Evolutionary conservation across 331 rosid genomes (phyloP).

Genomic region (Ulmus americana): DNA sequence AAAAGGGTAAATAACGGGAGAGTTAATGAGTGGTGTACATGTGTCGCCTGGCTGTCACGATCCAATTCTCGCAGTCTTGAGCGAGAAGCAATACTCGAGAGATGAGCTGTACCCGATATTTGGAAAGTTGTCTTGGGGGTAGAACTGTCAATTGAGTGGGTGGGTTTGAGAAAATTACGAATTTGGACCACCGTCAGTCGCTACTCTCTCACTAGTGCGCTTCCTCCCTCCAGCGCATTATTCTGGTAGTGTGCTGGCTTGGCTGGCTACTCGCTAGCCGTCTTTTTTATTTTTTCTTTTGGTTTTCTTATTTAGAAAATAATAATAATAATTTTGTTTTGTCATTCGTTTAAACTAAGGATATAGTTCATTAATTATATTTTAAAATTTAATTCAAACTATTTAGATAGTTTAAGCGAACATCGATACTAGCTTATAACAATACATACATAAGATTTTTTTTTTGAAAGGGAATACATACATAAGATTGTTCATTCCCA

Average conservation of each 20-base stretch:
- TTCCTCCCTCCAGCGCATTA: constrained; percentile 14
- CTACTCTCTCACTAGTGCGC: not conserved
- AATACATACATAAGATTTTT: too few relatives aligned
- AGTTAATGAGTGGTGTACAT: not conserved
- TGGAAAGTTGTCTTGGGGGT: constrained; percentile 12
- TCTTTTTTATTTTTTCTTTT: not conserved
- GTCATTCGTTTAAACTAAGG: too few relatives aligned
- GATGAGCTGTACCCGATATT: constrained; percentile 53
- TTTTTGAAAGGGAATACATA: too few relatives aligned
- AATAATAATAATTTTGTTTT: too few relatives aligned
- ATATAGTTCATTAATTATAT: too few relatives aligned
- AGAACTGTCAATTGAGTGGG: not conserved
- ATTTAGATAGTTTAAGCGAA: too few relatives aligned
- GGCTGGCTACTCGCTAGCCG: constrained; percentile 25
- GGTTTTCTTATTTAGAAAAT: not conserved
- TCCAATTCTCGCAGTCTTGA: constrained; percentile 21
- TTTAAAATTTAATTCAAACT: too few relatives aligned
- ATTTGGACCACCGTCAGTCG: constrained; percentile 32
- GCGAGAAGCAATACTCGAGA: constrained; percentile 37
- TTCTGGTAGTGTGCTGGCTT: not conserved
- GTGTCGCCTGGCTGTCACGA: not conserved
- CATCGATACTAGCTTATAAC: too few relatives aligned
- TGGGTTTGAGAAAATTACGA: constrained; percentile 4
- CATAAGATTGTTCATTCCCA: too few relatives aligned
- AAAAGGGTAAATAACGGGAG: constrained; percentile 8